These are phyloP conservation scores for Cubamyces lactineus DNA, from an alignment of 768 basidiomycete genomes.

Conservation along the genomic window DNA sequence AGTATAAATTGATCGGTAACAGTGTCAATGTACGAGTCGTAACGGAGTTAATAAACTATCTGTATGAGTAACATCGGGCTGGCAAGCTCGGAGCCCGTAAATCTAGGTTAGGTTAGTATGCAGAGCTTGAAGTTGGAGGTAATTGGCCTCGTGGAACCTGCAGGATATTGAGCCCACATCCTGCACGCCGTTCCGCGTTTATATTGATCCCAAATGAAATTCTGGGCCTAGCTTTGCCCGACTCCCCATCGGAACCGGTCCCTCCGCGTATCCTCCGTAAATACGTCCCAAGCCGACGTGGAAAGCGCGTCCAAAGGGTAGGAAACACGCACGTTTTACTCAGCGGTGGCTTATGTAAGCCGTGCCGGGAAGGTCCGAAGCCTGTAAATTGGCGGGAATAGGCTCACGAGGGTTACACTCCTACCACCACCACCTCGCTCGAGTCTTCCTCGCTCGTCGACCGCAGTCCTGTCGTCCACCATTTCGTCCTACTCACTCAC, in stretches of 20 bases:
- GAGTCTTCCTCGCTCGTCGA: constrained; percentile 22
- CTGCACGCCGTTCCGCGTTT: background rate
- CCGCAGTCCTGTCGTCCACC: constrained; percentile 46
- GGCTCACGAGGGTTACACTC: constrained; percentile 4
- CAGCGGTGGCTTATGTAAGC: constrained; percentile 24
- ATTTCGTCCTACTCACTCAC: constrained; percentile 61
- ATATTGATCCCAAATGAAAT: background rate
- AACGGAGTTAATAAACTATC: constrained; percentile 58
- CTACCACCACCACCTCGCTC: constrained; percentile 33
- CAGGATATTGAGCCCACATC: no score
- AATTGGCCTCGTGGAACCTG: no score
- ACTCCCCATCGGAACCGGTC: no score
- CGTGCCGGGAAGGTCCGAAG: constrained; percentile 25
- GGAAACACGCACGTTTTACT: constrained; percentile 24
- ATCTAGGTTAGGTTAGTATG: no score
- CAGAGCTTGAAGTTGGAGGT: no score
- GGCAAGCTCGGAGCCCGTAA: background rate
- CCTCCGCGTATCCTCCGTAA: background rate
- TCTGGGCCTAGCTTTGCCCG: background rate
- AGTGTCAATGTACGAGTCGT: constrained; percentile 82
- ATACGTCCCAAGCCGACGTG: background rate
- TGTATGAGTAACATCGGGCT: constrained; percentile 40
- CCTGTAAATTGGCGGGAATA: constrained; percentile 19
- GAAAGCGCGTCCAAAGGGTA: background rate
- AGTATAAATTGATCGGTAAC: constrained; percentile 80